Conservation (phyloP, 257 asterid genomes). For the Fraxinus pennsylvanica region DNA sequence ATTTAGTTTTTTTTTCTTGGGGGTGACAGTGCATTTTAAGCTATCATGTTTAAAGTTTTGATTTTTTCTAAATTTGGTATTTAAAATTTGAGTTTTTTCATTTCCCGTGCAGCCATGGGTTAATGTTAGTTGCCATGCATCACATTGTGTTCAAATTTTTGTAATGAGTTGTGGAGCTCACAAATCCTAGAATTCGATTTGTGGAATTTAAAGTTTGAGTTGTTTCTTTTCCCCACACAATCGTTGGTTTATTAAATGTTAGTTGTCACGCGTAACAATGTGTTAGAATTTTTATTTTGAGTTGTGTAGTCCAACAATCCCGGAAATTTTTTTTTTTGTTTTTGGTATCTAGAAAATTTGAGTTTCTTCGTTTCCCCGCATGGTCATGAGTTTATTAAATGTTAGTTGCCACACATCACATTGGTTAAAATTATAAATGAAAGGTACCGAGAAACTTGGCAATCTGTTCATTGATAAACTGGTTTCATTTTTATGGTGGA, state of each 20-base stretch:
- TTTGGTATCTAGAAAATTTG: too few species aligned
- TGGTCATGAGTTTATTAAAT: too few species aligned
- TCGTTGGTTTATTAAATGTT: not conserved
- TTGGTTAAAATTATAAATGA: not conserved
- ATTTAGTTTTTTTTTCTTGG: too few species aligned
- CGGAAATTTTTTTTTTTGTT: too few species aligned
- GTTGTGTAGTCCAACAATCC: too few species aligned
- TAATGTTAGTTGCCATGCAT: not conserved
- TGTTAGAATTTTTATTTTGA: not conserved
- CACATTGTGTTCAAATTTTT: too few species aligned
- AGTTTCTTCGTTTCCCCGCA: too few species aligned
- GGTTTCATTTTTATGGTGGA: conserved; percentile 1
- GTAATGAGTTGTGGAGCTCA: not conserved
- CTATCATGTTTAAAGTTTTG: not conserved
- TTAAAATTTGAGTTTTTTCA: conserved; percentile 20
- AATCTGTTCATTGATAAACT: not conserved
- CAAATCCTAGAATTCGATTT: not conserved
- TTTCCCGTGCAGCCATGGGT: not conserved
- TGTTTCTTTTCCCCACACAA: conserved; percentile 2
- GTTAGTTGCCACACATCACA: not conserved
- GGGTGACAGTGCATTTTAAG: not conserved
- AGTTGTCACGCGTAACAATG: not conserved
- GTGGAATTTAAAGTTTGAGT: conserved; percentile 13
- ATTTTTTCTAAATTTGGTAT: conserved; percentile 6
- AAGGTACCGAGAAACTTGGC: not conserved